phyloP scores from a whole-genome alignment of 176 grass and related monocot genomes.

The Zoysia pacifica region DNA sequence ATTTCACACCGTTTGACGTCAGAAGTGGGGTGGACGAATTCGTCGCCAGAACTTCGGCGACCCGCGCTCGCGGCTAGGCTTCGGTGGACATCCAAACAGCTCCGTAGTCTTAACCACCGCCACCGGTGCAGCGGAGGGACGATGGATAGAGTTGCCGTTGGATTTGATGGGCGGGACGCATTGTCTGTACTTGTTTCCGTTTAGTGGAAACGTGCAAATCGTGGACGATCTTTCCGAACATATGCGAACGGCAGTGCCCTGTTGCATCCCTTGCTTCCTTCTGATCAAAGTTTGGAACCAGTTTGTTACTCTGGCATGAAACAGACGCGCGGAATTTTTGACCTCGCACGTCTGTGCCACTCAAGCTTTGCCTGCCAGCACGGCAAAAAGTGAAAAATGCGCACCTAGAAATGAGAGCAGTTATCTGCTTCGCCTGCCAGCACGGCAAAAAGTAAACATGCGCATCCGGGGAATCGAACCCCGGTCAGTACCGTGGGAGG shows the following conservation, averaged over 20 bases:
- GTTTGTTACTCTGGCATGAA: too few relatives aligned
- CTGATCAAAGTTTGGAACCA: not conserved
- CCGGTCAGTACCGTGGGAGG: slow-evolving; percentile 99
- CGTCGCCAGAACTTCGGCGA: too few relatives aligned
- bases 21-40: too few relatives aligned
- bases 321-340: too few relatives aligned
- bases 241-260: not conserved
- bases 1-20: too few relatives aligned
- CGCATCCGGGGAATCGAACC: slow-evolving; percentile 99
- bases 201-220: slow-evolving; percentile 7
- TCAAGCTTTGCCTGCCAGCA: too few relatives aligned
- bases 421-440: too few relatives aligned
- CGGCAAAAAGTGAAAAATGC: slow-evolving; percentile 13
- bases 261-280: not conserved
- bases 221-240: not conserved
- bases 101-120: slow-evolving; percentile 27
- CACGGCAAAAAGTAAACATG: not conserved
- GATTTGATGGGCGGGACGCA: not conserved
- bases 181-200: not conserved
- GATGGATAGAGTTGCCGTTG: not conserved
- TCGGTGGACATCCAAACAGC: too few relatives aligned
- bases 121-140: slow-evolving; percentile 12
- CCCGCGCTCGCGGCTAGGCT: too few relatives aligned
- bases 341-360: too few relatives aligned
- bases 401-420: slow-evolving; percentile 21